phyloP scores from a whole-genome alignment of 2,329 filamentous ascomycete genomes.

The Trichoderma koningiopsis region DNA sequence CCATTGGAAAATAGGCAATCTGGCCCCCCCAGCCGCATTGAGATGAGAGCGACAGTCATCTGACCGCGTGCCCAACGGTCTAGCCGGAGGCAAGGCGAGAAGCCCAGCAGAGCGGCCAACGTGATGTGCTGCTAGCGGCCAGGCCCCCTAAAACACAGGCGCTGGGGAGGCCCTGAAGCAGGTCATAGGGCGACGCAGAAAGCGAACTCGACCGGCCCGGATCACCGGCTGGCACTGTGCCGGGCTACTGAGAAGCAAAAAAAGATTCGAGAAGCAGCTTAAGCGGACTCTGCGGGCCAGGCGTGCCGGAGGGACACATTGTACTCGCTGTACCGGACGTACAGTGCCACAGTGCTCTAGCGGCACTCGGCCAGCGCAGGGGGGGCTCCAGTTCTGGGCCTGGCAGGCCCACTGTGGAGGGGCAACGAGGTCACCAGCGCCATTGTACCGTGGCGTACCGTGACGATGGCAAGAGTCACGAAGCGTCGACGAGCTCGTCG shows the following conservation, averaged over 20 bases:
- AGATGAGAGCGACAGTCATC: conserved; percentile 21
- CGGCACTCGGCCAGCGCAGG: conserved; percentile 12
- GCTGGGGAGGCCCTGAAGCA: background rate
- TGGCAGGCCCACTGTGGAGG: conserved; percentile 24
- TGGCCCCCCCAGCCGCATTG: conserved; percentile 6
- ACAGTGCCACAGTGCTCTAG: background rate
- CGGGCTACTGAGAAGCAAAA: background rate
- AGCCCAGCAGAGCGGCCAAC: conserved; percentile 18
- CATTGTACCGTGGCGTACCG: conserved; percentile 20
- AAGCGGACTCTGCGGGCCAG: background rate
- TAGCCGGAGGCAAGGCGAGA: conserved; percentile 9
- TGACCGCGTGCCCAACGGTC: conserved; percentile 22
- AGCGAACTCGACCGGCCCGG: conserved; percentile 9
- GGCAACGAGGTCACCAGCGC: conserved; percentile 25
- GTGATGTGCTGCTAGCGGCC: conserved; percentile 14
- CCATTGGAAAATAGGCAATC: background rate
- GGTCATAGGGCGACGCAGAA: background rate
- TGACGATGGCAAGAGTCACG: conserved; percentile 26
- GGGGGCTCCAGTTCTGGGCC: conserved; percentile 27
- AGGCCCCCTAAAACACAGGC: background rate
- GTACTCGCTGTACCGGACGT: background rate
- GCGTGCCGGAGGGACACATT: background rate
- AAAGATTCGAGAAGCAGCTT: conserved; percentile 18
- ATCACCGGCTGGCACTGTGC: conserved; percentile 17
- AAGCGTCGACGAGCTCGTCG: conserved; percentile 16